A percentile compares a stretch with the other conserved stretches of the same genome.
phyloP scores from a whole-genome alignment of 2,329 filamentous ascomycete genomes.

The Calonectria henricotiae region DNA sequence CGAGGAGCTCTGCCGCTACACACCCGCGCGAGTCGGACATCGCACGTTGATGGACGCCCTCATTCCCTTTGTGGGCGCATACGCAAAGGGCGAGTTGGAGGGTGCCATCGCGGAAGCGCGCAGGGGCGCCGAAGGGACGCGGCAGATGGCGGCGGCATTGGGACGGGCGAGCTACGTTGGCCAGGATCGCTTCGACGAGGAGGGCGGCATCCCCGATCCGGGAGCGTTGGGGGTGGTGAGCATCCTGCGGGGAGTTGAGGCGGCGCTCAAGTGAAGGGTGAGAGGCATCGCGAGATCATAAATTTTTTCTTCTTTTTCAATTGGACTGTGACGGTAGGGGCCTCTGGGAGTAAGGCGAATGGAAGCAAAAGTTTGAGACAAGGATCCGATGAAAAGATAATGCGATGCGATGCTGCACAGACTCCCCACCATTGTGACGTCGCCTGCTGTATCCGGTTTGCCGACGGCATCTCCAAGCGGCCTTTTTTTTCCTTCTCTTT shows the following conservation, averaged over 20 bases:
- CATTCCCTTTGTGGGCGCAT: conserved; percentile 76
- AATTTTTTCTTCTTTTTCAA: background rate
- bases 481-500: background rate
- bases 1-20: conserved; percentile 66
- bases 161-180: conserved; percentile 84
- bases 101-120: conserved; percentile 53
- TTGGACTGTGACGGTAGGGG: conserved; percentile 7
- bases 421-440: conserved; percentile 18
- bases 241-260: conserved; percentile 44
- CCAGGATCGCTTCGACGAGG: conserved; percentile 74
- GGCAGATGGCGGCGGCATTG: conserved; percentile 81
- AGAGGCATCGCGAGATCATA: background rate
- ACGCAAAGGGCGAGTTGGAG: conserved; percentile 68
- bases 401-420: conserved; percentile 22
- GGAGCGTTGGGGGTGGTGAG: conserved; percentile 66
- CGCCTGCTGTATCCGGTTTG: conserved; percentile 29
- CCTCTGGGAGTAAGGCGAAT: conserved; percentile 21
- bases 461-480: conserved; percentile 42
- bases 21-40: conserved; percentile 80
- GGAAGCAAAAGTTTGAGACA: conserved; percentile 16
- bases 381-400: background rate
- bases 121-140: conserved; percentile 75
- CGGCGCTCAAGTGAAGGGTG: conserved; percentile 25
- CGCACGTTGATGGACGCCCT: conserved; percentile 82
- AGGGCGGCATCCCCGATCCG: conserved; percentile 73